These are phyloP conservation scores for Cladophialophora carrionii DNA, from an alignment of 2,329 filamentous ascomycete species.

Conservation along the genomic window DNA sequence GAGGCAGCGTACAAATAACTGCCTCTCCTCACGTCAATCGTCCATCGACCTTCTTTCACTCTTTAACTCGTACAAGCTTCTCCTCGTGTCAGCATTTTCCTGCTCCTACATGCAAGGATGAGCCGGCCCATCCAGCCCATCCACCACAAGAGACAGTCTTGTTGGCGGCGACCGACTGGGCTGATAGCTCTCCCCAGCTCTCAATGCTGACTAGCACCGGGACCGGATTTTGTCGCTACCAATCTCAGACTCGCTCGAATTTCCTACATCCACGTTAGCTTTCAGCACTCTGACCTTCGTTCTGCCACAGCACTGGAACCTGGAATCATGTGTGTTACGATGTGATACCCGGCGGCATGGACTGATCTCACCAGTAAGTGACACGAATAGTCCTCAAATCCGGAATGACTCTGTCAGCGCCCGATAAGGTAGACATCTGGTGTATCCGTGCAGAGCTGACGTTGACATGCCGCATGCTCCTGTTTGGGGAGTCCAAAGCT, in stretches of 20 bases:
- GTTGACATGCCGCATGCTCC: neutral
- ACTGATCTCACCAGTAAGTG: neutral
- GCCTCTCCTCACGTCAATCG: neutral
- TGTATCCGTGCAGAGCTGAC: neutral
- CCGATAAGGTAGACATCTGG: neutral
- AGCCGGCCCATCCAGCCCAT: neutral
- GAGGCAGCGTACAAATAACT: too few species aligned
- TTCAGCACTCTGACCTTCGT: neutral
- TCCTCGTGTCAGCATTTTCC: neutral
- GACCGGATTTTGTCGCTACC: neutral
- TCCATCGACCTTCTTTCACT: neutral
- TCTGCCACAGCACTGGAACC: neutral
- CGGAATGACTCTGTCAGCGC: neutral
- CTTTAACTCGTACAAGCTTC: neutral
- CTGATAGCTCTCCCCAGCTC: neutral
- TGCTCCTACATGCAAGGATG: neutral
- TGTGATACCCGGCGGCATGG: neutral
- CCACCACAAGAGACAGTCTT: neutral
- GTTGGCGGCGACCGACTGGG: neutral
- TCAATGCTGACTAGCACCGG: neutral
- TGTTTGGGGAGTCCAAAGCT: neutral
- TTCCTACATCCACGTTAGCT: neutral
- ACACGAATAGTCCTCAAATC: neutral
- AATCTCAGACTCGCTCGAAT: neutral
- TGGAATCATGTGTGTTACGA: neutral